Conservation (phyloP, 2,329 filamentous ascomycete species). For the Knufia petricola region DNA sequence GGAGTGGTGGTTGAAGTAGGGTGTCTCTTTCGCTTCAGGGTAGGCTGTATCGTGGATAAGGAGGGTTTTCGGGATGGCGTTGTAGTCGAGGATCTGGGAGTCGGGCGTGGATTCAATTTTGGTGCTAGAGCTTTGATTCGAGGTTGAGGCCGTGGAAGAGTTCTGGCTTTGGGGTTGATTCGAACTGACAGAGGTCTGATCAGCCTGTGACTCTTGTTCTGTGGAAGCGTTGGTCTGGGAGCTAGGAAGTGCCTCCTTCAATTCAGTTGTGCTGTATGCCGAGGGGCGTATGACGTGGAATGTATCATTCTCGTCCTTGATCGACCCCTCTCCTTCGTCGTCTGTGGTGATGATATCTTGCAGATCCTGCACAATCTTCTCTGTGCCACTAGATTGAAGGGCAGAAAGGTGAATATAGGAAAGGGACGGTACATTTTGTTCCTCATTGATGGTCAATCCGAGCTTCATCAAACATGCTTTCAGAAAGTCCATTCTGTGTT, state of each 20-base stretch:
- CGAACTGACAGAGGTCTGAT: constrained; percentile 25
- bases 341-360: constrained; percentile 46
- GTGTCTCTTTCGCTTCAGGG: constrained; percentile 64
- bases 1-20: constrained; percentile 72
- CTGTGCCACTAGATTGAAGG: constrained; percentile 52
- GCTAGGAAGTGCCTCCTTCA: constrained; percentile 45
- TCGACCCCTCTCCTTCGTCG: constrained; percentile 42
- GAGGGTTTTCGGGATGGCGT: constrained; percentile 61
- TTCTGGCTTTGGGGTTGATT: neutral
- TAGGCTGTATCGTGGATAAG: constrained; percentile 59
- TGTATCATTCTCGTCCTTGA: constrained; percentile 71
- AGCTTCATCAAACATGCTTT: constrained; percentile 71
- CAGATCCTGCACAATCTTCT: constrained; percentile 55
- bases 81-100: constrained; percentile 61
- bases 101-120: constrained; percentile 29
- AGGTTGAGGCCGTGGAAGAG: neutral
- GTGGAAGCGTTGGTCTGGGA: constrained; percentile 2
- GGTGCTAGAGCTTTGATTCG: constrained; percentile 17
- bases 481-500: constrained; percentile 61
- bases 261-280: constrained; percentile 47
- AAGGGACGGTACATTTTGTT: constrained; percentile 64
- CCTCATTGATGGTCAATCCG: constrained; percentile 65
- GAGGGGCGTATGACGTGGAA: constrained; percentile 67
- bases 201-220: constrained; percentile 26
- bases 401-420: constrained; percentile 77